Conservation (phyloP, 371 early-diverging fungal species). For the Syncephalis plumigaleata region DNA sequence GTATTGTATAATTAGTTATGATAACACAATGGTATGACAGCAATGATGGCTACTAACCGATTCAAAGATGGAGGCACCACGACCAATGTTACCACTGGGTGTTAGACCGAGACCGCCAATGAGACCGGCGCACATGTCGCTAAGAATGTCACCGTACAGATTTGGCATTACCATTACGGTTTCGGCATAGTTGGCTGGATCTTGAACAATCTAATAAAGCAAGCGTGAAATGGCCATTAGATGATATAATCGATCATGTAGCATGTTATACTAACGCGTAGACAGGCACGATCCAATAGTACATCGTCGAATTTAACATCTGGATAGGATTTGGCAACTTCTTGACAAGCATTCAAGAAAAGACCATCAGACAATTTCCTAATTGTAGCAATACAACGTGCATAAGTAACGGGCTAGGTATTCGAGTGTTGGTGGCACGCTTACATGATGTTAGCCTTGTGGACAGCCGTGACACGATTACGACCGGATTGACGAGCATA, state of each 20-base stretch:
- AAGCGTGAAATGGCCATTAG: not conserved
- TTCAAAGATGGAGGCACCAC: conserved; percentile 93
- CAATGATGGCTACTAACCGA: conserved; percentile 20
- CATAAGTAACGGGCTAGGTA: conserved; percentile 6
- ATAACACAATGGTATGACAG: not conserved
- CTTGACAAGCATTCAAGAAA: conserved; percentile 84
- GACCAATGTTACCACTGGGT: conserved; percentile 96
- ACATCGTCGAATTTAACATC: conserved; percentile 81
- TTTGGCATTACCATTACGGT: conserved; percentile 99
- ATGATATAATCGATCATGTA: no score
- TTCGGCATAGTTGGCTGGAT: conserved; percentile 75
- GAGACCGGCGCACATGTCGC: conserved; percentile 94
- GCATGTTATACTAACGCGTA: conserved; percentile 32
- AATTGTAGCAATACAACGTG: not conserved
- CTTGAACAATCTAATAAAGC: conserved; percentile 69
- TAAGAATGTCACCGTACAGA: conserved; percentile 96
- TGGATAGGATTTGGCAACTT: conserved; percentile 84
- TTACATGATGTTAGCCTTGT: conserved; percentile 89
- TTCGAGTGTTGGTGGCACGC: no score
- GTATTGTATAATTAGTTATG: not conserved
- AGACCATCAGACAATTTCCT: conserved; percentile 92
- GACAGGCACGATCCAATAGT: conserved; percentile 86
- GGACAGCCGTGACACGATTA: conserved; percentile 84
- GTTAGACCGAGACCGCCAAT: conserved; percentile 97
- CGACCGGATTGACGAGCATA: conserved; percentile 83